These are phyloP conservation scores for Mycogone perniciosa DNA, from an alignment of 2,329 filamentous ascomycete species.

Conservation along the genomic window DNA sequence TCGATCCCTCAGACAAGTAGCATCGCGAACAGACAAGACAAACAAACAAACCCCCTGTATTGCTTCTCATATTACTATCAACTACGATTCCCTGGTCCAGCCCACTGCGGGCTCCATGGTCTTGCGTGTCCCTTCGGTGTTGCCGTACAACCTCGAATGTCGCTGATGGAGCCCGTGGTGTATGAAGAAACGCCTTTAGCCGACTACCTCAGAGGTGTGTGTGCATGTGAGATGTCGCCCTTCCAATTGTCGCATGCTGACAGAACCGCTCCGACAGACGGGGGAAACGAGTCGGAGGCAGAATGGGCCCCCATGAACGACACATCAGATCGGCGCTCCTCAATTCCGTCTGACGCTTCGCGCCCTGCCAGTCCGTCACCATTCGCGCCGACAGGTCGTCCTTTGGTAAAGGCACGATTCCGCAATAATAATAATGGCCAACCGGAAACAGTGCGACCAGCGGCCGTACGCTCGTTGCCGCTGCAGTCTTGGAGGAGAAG, in stretches of 20 bases:
- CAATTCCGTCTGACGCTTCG: constrained; percentile 31
- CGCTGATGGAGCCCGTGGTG: constrained; percentile 72
- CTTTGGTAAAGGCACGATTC: constrained; percentile 48
- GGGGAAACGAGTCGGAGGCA: constrained; percentile 39
- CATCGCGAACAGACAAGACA: not conserved
- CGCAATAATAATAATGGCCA: constrained; percentile 32
- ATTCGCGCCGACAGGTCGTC: constrained; percentile 53
- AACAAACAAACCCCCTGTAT: not conserved
- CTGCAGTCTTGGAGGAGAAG: constrained; percentile 42
- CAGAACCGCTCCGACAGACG: constrained; percentile 30
- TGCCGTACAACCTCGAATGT: constrained; percentile 20
- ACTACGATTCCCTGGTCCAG: not conserved
- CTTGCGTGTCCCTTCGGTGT: constrained; percentile 22
- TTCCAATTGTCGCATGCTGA: constrained; percentile 8
- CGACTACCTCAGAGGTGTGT: constrained; percentile 76
- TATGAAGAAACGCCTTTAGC: constrained; percentile 83
- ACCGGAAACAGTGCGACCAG: not conserved
- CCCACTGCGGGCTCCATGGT: constrained; percentile 22
- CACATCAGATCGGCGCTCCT: constrained; percentile 27
- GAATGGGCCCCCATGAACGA: constrained; percentile 41
- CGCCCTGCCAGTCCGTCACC: constrained; percentile 42
- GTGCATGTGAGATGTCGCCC: not conserved
- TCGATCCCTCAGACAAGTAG: constrained; percentile 1
- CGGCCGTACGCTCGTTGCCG: constrained; percentile 22
- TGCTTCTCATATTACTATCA: not conserved